These are phyloP conservation scores for Fusarium torulosum DNA, from an alignment of 2,329 filamentous ascomycete species.

Conservation along the genomic window DNA sequence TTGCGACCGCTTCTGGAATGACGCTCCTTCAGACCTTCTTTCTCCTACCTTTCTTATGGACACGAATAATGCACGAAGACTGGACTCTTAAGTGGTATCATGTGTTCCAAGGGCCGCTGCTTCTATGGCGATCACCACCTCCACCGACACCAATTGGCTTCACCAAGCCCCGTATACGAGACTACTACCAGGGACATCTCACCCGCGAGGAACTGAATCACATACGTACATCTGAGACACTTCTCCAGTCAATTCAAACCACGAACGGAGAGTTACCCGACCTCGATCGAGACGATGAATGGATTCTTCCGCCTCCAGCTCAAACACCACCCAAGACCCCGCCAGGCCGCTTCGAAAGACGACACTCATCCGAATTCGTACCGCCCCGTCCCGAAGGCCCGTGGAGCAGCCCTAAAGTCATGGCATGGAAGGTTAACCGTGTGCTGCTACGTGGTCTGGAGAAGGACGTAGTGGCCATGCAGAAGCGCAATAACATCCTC, in stretches of 20 bases:
- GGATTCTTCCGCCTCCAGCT: conserved; percentile 52
- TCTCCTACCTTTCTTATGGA: conserved; percentile 66
- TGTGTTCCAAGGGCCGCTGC: conserved; percentile 60
- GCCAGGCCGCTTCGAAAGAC: conserved; percentile 13
- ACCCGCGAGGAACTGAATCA: conserved; percentile 60
- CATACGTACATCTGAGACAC: conserved; percentile 52
- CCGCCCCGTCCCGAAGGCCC: conserved; percentile 53
- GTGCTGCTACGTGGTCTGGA: conserved; percentile 62
- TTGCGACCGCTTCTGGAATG: conserved; percentile 59
- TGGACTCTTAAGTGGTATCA: conserved; percentile 64
- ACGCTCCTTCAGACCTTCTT: conserved; percentile 60
- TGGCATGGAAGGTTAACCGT: conserved; percentile 57
- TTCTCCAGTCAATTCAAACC: conserved; percentile 53
- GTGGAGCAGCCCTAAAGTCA: conserved; percentile 58
- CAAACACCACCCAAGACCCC: conserved; percentile 36
- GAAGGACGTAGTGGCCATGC: conserved; percentile 61
- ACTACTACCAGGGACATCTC: conserved; percentile 64
- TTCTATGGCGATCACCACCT: conserved; percentile 56
- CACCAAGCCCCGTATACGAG: conserved; percentile 58
- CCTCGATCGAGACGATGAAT: conserved; percentile 50
- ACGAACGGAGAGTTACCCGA: conserved; percentile 39
- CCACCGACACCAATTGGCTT: conserved; percentile 55
- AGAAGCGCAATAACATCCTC: conserved; percentile 62
- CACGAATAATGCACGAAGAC: conserved; percentile 63
- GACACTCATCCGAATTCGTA: conserved; percentile 42